These are phyloP conservation scores for Salvia splendens DNA, from an alignment of 257 asterid genomes.

Conservation along the genomic window DNA sequence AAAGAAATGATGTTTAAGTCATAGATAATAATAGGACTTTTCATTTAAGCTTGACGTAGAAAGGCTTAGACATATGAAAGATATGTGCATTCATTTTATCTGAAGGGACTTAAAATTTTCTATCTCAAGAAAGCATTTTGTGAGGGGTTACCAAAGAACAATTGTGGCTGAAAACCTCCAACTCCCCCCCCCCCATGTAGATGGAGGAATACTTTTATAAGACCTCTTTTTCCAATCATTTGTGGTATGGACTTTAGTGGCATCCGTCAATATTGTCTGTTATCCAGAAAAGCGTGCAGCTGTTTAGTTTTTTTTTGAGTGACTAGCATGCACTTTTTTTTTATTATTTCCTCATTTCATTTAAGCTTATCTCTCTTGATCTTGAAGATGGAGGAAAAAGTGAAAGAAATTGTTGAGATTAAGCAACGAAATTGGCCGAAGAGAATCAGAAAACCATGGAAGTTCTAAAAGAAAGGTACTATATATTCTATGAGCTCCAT, in stretches of 20 bases:
- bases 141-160: conserved; percentile 16
- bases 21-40: conserved; percentile 11
- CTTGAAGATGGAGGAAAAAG: conserved; percentile 94
- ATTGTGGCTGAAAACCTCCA: conserved; percentile 2
- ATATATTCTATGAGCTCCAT: conserved; percentile 21
- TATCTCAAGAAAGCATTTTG: conserved; percentile 1
- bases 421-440: conserved; percentile 98
- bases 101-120: not conserved
- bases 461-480: conserved; percentile 89
- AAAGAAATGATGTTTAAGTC: conserved; percentile 19
- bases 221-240: conserved; percentile 18
- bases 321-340: not conserved
- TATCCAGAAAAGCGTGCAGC: conserved; percentile 8
- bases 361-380: conserved; percentile 23
- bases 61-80: conserved; percentile 3
- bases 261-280: not conserved
- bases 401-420: conserved; percentile 94
- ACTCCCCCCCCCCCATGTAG: not conserved
- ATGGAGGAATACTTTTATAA: no score
- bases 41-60: not conserved
- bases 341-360: not conserved
- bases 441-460: conserved; percentile 98
- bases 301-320: conserved; percentile 8
- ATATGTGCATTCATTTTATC: not conserved
- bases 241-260: not conserved